phyloP scores from a whole-genome alignment of 179 eudicot species.

The Spergularia azorica region DNA sequence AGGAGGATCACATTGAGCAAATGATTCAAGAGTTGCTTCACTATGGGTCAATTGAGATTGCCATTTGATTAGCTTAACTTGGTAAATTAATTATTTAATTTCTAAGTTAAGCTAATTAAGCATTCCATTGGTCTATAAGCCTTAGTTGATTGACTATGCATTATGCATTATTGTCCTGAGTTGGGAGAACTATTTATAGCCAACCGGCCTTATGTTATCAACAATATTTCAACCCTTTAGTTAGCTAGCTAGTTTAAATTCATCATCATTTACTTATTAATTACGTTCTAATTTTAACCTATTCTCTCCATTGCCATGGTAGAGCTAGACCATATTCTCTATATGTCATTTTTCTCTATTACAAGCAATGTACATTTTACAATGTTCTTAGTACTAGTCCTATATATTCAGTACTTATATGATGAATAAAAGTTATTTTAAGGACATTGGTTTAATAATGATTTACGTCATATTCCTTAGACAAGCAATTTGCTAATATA shows the following conservation, averaged over 20 bases:
- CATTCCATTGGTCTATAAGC: constrained; percentile 6
- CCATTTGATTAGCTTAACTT: constrained; percentile 26
- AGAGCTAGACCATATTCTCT: constrained; percentile 2
- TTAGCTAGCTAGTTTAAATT: constrained; percentile 13
- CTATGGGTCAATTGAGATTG: constrained; percentile 44
- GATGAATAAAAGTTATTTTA: constrained; percentile 18
- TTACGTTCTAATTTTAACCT: constrained; percentile 24
- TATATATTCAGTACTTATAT: not conserved
- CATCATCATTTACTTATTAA: constrained; percentile 8
- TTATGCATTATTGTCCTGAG: constrained; percentile 33
- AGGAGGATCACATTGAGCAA: constrained; percentile 49
- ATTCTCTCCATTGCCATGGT: constrained; percentile 12
- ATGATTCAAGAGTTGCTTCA: constrained; percentile 47
- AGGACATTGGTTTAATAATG: not conserved
- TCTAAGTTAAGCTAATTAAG: constrained; percentile 18
- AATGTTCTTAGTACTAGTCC: constrained; percentile 7
- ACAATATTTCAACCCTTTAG: not conserved
- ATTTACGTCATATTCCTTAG: not conserved
- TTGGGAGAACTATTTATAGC: constrained; percentile 28
- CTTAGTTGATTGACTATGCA: constrained; percentile 12
- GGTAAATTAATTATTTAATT: not conserved
- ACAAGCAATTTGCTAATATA: not conserved
- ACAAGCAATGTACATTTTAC: constrained; percentile 25
- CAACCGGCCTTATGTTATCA: constrained; percentile 33
- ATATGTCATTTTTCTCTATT: constrained; percentile 3